Conservation (phyloP, 352 stramenopile genomes). For the Plasmopara muralis region DNA sequence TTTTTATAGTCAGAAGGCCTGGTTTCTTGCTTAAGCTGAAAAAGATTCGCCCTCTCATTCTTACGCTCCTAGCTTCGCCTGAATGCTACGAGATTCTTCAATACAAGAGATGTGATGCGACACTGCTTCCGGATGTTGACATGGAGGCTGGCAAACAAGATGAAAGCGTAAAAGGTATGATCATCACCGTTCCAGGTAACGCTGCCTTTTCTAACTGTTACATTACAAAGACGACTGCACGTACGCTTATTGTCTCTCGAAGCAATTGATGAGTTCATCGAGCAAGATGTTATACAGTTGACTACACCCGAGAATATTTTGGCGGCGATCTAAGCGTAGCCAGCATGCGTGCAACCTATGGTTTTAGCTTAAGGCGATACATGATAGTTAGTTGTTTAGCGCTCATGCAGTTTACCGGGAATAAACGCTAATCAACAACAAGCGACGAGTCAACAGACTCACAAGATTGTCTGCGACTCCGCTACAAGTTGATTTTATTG, state of each 20-base stretch:
- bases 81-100: neutral
- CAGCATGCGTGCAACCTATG: neutral
- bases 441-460: neutral
- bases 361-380: neutral
- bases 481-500: neutral
- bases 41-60: neutral
- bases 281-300: neutral
- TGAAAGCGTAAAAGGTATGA: neutral
- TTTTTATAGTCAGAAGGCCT: neutral
- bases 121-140: neutral
- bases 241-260: neutral
- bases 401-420: neutral
- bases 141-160: neutral
- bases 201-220: neutral
- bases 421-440: neutral
- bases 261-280: neutral
- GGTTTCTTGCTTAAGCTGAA: neutral
- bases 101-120: neutral
- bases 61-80: neutral
- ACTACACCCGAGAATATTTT: conserved; percentile 1
- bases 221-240: neutral
- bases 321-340: neutral
- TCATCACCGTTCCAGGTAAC: neutral
- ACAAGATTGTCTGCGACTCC: neutral
- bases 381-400: neutral